Evolutionary conservation across 257 asterid species (phyloP), one percentile per base, ranked within the genome.

Genomic region (Verbena officinalis): DNA sequence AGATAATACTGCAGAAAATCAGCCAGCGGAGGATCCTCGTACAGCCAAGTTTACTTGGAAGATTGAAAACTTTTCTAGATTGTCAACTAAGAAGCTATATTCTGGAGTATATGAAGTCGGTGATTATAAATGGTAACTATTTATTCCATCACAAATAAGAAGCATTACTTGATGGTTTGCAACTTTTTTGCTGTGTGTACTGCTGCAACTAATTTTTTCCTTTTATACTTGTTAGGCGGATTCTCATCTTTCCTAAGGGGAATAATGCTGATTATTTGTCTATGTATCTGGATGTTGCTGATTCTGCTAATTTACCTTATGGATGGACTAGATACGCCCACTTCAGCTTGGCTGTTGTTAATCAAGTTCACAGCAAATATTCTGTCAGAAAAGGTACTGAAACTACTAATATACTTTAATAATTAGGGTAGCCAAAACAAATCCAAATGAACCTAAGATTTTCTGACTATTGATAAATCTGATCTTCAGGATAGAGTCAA

Each of bases 221-320:
- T 43, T 55, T 59, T 59, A 24, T 50, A 52, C 67, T 55, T 72
- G 36, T 44, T 78, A 84, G 90, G 90, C 75, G 87, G 80, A 68
- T 84, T 74, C 80, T 84, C 43, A 68, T 78, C 40, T 78, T 76
- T 63, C 83, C 82, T 2, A 72, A 70, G 71, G 90, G 83, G 59
- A 81, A 84, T 75, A 70, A 72, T 55, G 63, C 65, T 46, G 80
- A 75, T 23, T 36, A 8, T 61, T 54, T 84, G 64, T 78, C 90
- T 64, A 62, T 84, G 77, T 84, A 81, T 75, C 69, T 84, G 57
- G 90, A 73, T 24, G 85, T 77, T 52, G 83, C 82, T 44, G 87
- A 81, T 68, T 64, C 84, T 38, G 68, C 54, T 5, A 20, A 19
- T 66, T 70, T 84, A 79, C 82, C 83, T 45, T 40, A 67, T 67